Percentiles rank a stretch among this genome's conserved stretches.
These are phyloP conservation scores for Thalassiosira tumida DNA, from an alignment of 352 stramenopile genomes.

Conservation along the genomic window DNA sequence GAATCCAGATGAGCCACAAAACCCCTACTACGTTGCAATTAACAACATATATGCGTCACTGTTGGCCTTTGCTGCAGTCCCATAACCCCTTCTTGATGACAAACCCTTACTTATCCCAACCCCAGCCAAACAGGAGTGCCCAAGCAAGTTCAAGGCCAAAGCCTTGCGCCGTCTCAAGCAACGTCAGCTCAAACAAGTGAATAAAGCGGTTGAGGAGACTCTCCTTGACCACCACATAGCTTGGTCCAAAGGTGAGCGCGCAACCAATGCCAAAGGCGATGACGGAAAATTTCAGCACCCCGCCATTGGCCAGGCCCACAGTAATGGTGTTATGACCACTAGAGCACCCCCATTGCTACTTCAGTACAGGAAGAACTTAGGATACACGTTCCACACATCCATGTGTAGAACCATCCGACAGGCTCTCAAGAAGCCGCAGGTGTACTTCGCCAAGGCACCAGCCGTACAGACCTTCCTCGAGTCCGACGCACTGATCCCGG, in stretches of 20 bases:
- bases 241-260: conserved; percentile 13
- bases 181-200: not conserved
- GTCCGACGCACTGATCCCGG: not conserved
- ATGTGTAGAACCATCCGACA: not conserved
- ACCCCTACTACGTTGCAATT: too few species aligned
- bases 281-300: not conserved
- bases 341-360: not conserved
- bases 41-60: not conserved
- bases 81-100: too few species aligned
- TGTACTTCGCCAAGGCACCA: not conserved
- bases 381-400: not conserved
- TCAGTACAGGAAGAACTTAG: not conserved
- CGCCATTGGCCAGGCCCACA: conserved; percentile 4
- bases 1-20: too few species aligned
- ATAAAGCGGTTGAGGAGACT: not conserved
- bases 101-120: too few species aligned
- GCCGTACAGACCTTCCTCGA: not conserved
- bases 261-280: not conserved
- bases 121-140: too few species aligned
- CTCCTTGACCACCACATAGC: conserved; percentile 19
- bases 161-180: not conserved
- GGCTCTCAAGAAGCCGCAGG: not conserved
- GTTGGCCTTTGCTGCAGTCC: not conserved
- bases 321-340: not conserved
- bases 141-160: not conserved